A percentile compares a stretch with the other conserved stretches of the same genome.
These are phyloP conservation scores for Atkinsonella hypoxylon DNA, from an alignment of 2,329 filamentous ascomycete species.

Conservation along the genomic window DNA sequence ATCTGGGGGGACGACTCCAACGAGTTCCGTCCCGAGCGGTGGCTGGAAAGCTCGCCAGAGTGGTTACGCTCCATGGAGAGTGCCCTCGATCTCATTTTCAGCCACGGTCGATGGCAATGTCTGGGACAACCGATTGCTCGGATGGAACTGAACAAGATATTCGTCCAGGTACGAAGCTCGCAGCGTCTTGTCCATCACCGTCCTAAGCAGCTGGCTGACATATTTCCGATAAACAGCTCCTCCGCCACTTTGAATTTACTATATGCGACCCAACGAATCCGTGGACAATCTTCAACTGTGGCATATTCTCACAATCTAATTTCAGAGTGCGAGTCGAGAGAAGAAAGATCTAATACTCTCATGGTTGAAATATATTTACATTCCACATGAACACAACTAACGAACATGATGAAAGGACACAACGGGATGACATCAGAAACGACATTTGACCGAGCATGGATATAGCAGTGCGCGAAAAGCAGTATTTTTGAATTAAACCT, in stretches of 20 bases:
- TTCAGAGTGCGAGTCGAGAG: not conserved
- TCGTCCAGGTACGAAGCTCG: slow-evolving; percentile 20
- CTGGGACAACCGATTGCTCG: slow-evolving; percentile 18
- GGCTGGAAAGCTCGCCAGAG: slow-evolving; percentile 23
- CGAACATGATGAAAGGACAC: not conserved
- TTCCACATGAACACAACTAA: not conserved
- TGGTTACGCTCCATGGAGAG: slow-evolving; percentile 20
- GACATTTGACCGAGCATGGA: not conserved
- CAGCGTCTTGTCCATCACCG: not conserved
- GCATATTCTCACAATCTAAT: not conserved
- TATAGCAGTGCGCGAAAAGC: not conserved
- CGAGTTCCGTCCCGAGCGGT: slow-evolving; percentile 23
- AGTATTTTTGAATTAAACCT: not conserved
- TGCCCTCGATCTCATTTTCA: slow-evolving; percentile 14
- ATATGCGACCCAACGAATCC: slow-evolving; percentile 4
- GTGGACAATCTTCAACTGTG: slow-evolving; percentile 5
- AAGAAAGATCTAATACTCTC: not conserved
- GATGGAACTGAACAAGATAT: slow-evolving; percentile 19
- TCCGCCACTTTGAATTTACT: slow-evolving; percentile 8
- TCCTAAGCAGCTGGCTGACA: not conserved
- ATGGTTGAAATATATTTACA: too few relatives aligned
- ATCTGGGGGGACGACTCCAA: slow-evolving; percentile 23
- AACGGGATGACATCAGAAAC: not conserved
- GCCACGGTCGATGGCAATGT: slow-evolving; percentile 21
- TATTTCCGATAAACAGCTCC: not conserved